Evolutionary conservation across 2,329 filamentous ascomycete genomes (phyloP).

Genomic region (Fusarium sp.): DNA sequence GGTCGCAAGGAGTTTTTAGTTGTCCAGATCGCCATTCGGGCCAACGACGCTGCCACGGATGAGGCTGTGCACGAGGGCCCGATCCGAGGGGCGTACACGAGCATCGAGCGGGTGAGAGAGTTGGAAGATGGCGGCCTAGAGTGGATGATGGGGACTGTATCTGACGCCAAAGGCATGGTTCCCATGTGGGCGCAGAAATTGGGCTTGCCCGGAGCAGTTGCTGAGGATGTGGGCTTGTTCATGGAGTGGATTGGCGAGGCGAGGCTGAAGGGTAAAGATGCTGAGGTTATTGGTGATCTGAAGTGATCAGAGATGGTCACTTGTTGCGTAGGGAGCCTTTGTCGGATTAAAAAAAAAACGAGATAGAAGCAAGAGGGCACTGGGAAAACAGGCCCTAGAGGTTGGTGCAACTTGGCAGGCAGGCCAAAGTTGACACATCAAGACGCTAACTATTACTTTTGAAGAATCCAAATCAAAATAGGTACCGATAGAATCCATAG

Average conservation of each 20-base stretch:
- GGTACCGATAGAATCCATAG: too few relatives aligned
- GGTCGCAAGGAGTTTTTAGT: slow-evolving; percentile 61
- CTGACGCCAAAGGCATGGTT: slow-evolving; percentile 72
- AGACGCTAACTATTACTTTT: too few relatives aligned
- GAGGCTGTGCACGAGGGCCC: slow-evolving; percentile 54
- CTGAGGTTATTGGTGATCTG: slow-evolving; percentile 16
- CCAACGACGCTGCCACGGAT: slow-evolving; percentile 48
- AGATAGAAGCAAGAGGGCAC: too few relatives aligned
- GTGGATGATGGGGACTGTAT: slow-evolving; percentile 82
- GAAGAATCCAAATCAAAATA: too few relatives aligned
- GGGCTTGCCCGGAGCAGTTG: slow-evolving; percentile 68
- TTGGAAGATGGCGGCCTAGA: slow-evolving; percentile 59
- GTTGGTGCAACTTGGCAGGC: too few relatives aligned
- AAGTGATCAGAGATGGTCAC: background rate
- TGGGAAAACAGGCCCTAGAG: too few relatives aligned
- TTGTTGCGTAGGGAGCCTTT: background rate
- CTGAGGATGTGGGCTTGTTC: slow-evolving; percentile 77
- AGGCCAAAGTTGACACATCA: too few relatives aligned
- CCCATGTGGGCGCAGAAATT: slow-evolving; percentile 73
- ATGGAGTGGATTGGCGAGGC: slow-evolving; percentile 66
- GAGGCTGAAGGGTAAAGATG: slow-evolving; percentile 46
- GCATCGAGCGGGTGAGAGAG: slow-evolving; percentile 68
- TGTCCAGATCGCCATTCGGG: slow-evolving; percentile 62
- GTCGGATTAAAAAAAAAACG: too few relatives aligned
- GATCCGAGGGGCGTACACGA: slow-evolving; percentile 69